Evolutionary conservation across 2,329 filamentous ascomycete species (phyloP).

Genomic region (Aurifilum marmelostoma): DNA sequence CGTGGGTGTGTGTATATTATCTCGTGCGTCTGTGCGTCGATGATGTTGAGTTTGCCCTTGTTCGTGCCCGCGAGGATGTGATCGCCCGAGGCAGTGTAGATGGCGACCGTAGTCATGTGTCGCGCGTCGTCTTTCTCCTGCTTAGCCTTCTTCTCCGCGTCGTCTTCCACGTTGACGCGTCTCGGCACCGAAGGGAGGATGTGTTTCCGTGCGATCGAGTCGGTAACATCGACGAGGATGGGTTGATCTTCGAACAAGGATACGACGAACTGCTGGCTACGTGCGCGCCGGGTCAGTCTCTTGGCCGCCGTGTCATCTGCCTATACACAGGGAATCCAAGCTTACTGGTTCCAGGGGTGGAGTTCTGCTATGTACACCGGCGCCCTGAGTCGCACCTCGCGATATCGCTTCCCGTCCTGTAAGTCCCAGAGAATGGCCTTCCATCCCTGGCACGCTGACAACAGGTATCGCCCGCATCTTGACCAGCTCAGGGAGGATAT

Average conservation of each 20-base stretch:
- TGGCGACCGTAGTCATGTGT: conserved; percentile 89
- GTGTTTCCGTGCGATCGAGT: conserved; percentile 71
- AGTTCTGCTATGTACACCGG: conserved; percentile 96
- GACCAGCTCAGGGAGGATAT: conserved; percentile 97
- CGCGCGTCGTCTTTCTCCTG: conserved; percentile 90
- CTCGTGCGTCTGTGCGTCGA: conserved; percentile 77
- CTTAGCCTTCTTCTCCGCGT: conserved; percentile 75
- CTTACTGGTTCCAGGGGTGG: conserved; percentile 86
- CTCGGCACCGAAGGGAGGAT: conserved; percentile 81
- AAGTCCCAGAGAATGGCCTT: conserved; percentile 96
- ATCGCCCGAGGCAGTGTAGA: conserved; percentile 83
- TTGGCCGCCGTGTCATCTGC: background rate
- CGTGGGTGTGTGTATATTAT: conserved; percentile 84
- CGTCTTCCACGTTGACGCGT: conserved; percentile 69
- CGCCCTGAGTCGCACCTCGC: conserved; percentile 88
- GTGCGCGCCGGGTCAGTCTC: conserved; percentile 42
- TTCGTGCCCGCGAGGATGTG: conserved; percentile 92
- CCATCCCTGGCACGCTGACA: conserved; percentile 95
- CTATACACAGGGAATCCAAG: conserved; percentile 12
- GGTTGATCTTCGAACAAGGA: conserved; percentile 94
- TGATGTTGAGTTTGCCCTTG: conserved; percentile 95
- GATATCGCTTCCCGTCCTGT: conserved; percentile 67
- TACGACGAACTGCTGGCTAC: conserved; percentile 80
- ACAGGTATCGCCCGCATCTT: conserved; percentile 82
- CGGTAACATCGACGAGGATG: conserved; percentile 79